A percentile compares a stretch with the other conserved stretches of the same genome.
Conservation (phyloP, 2,329 filamentous ascomycete species). For the Capronia coronata region DNA sequence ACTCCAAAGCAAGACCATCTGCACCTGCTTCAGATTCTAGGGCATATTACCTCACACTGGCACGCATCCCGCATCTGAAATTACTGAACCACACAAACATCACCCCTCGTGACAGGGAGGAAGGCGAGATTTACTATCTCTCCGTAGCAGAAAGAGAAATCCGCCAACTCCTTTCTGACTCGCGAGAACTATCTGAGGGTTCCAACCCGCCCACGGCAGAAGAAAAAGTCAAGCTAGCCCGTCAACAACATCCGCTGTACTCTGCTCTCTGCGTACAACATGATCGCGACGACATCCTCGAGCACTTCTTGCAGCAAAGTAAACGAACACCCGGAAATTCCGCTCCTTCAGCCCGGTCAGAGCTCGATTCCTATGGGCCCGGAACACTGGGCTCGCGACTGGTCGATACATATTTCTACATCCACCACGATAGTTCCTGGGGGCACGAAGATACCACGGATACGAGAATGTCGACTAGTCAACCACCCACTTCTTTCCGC, state of each 20-base stretch:
- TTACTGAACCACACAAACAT: slow-evolving; percentile 53
- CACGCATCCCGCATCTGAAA: slow-evolving; percentile 33
- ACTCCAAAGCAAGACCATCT: slow-evolving; percentile 25
- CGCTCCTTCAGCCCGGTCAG: slow-evolving; percentile 6
- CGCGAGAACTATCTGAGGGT: slow-evolving; percentile 31
- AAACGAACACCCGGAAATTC: slow-evolving; percentile 47
- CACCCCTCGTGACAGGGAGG: slow-evolving; percentile 65
- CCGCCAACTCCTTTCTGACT: slow-evolving; percentile 48
- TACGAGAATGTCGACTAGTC: background rate
- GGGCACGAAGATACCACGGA: background rate
- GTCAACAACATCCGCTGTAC: slow-evolving; percentile 61
- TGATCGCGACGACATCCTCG: slow-evolving; percentile 45
- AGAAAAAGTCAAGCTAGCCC: slow-evolving; percentile 3
- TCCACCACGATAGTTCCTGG: slow-evolving; percentile 31
- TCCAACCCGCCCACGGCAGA: background rate
- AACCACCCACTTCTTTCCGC: slow-evolving; percentile 4
- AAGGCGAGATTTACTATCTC: slow-evolving; percentile 91
- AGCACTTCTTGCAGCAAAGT: slow-evolving; percentile 4
- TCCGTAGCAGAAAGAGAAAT: slow-evolving; percentile 74
- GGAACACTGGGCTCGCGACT: slow-evolving; percentile 76
- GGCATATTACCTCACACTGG: slow-evolving; percentile 27
- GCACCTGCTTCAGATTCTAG: slow-evolving; percentile 21
- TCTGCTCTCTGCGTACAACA: slow-evolving; percentile 66
- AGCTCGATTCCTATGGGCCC: slow-evolving; percentile 51
- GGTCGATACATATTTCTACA: slow-evolving; percentile 55